A percentile compares a stretch with the other conserved stretches of the same genome.
phyloP scores from a whole-genome alignment of 768 basidiomycete genomes.

The Calocera cornea region DNA sequence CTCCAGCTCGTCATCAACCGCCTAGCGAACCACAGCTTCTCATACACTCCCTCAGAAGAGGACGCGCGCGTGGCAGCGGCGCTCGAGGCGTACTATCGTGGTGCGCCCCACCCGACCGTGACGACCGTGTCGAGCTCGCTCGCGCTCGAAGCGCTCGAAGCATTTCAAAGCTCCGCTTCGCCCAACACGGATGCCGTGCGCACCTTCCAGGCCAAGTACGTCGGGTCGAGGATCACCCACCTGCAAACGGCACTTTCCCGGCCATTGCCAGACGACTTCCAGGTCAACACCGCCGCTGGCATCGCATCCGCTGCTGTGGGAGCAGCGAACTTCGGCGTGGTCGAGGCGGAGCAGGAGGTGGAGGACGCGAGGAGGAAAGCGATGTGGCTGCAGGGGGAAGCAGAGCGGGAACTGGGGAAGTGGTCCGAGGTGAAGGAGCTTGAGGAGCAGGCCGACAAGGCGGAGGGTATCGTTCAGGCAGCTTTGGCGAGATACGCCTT shows the following conservation, averaged over 20 bases:
- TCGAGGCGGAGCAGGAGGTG: background rate
- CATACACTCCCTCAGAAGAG: background rate
- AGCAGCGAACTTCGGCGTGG: background rate
- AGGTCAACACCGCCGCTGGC: background rate
- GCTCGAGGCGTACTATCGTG: background rate
- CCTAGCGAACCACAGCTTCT: background rate
- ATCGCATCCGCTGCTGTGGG: background rate
- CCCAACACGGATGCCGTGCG: background rate
- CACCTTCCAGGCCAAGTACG: background rate
- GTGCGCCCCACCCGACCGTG: background rate
- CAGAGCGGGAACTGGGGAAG: background rate
- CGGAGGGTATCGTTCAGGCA: background rate
- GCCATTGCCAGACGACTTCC: background rate
- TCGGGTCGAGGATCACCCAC: background rate
- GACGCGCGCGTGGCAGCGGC: background rate
- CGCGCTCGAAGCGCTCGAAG: background rate
- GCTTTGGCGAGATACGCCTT: background rate
- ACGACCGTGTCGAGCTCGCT: background rate
- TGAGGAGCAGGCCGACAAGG: background rate
- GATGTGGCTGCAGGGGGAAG: background rate
- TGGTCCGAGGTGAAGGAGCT: background rate
- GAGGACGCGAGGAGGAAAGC: background rate
- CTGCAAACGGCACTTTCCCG: background rate
- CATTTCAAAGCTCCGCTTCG: background rate
- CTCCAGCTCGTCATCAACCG: slow-evolving; percentile 2